These are phyloP conservation scores for Licmophora abbreviata DNA, from an alignment of 108 stramenopile genomes.

Conservation along the genomic window DNA sequence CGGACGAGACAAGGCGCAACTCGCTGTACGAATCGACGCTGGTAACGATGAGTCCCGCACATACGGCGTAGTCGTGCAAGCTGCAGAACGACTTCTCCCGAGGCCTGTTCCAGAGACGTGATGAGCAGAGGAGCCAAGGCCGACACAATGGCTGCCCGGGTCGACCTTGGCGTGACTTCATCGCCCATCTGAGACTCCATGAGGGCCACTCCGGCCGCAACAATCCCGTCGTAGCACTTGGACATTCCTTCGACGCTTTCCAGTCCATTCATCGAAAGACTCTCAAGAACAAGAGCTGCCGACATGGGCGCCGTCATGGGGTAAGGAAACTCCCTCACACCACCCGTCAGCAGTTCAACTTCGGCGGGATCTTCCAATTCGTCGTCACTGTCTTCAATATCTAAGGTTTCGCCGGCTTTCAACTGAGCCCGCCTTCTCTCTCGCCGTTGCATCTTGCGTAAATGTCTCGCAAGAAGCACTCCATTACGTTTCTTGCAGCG, in stretches of 20 bases:
- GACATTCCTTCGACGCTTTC: conserved; percentile 83
- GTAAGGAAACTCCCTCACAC: conserved; percentile 31
- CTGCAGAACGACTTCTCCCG: conserved; percentile 59
- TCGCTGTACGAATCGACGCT: conserved; percentile 82
- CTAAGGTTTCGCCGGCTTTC: conserved; percentile 6
- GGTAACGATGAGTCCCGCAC: conserved; percentile 73
- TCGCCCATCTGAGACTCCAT: conserved; percentile 36
- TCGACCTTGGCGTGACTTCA: conserved; percentile 15
- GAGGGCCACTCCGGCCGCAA: conserved; percentile 69
- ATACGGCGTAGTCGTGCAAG: conserved; percentile 54
- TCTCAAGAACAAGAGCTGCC: conserved; percentile 67
- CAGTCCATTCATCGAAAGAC: conserved; percentile 45
- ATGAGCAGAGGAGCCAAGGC: conserved; percentile 73
- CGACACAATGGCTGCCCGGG: conserved; percentile 49
- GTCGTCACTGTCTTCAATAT: conserved; percentile 7
- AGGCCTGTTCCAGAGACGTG: conserved; percentile 68
- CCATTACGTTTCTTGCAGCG: conserved; percentile 34
- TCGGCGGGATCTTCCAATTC: conserved; percentile 12
- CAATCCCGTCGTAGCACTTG: conserved; percentile 83
- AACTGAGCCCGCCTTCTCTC: conserved; percentile 20
- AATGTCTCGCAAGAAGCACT: conserved; percentile 30
- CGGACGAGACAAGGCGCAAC: conserved; percentile 72
- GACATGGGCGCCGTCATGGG: conserved; percentile 47
- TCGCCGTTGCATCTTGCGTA: conserved; percentile 28
- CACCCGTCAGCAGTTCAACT: conserved; percentile 15